phyloP scores from a whole-genome alignment of 768 basidiomycete genomes.

The Steccherinum ochraceum region DNA sequence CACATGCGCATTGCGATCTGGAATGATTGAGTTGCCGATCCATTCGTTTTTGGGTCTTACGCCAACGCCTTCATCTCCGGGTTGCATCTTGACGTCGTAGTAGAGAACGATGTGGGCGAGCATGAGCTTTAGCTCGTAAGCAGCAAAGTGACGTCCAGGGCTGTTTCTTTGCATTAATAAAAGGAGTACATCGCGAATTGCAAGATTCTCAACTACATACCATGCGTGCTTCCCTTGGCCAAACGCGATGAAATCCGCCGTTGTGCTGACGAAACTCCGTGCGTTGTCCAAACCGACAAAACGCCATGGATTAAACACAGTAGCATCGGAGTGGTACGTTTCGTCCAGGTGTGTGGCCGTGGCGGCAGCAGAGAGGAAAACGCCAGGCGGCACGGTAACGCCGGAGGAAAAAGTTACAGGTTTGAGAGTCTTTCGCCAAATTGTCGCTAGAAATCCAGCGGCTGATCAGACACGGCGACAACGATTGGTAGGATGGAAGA shows the following conservation, averaged over 20 bases:
- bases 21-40: conserved; percentile 12
- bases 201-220: conserved; percentile 5
- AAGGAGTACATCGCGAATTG: not conserved
- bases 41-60: conserved; percentile 17
- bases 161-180: conserved; percentile 5
- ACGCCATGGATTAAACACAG: conserved; percentile 33
- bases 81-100: conserved; percentile 19
- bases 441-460: too few species aligned
- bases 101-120: conserved; percentile 17
- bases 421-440: conserved; percentile 18
- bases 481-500: too few species aligned
- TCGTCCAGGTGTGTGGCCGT: conserved; percentile 32
- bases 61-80: conserved; percentile 2
- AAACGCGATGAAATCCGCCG: conserved; percentile 24
- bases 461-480: too few species aligned
- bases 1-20: conserved; percentile 16
- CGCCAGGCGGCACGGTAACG: conserved; percentile 30
- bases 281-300: conserved; percentile 26
- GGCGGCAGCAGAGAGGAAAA: conserved; percentile 26
- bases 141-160: conserved; percentile 22
- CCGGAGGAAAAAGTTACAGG: conserved; percentile 28
- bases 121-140: conserved; percentile 18
- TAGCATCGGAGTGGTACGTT: conserved; percentile 34
- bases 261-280: conserved; percentile 17
- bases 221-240: conserved; percentile 17